Percentiles rank a stretch among this genome's conserved stretches.
Evolutionary conservation across 768 basidiomycete species (phyloP).

Genomic region (Lactarius sanguifluus): DNA sequence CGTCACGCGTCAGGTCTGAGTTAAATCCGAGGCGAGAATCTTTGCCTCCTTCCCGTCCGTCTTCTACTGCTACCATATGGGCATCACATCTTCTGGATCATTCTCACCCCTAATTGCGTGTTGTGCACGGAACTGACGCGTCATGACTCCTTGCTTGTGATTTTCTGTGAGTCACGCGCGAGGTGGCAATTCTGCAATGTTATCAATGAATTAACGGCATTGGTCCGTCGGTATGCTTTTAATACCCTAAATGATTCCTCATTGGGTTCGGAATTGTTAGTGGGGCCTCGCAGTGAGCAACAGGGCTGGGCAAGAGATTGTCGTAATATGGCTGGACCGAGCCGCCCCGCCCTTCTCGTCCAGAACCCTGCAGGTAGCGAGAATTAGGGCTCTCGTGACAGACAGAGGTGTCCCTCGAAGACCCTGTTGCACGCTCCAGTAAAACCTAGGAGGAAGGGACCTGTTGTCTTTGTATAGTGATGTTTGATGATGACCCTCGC

Average conservation of each 20-base stretch:
- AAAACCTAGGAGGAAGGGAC: background rate
- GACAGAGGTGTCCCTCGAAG: background rate
- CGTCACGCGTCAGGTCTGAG: background rate
- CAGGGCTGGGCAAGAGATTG: background rate
- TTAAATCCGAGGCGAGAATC: background rate
- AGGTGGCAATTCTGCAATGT: background rate
- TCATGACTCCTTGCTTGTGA: background rate
- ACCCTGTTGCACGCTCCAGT: background rate
- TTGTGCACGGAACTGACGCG: background rate
- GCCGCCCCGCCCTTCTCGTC: background rate
- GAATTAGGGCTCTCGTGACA: background rate
- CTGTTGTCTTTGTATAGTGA: background rate
- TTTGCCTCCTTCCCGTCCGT: background rate
- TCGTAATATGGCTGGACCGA: background rate
- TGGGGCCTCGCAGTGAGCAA: background rate
- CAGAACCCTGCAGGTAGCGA: background rate
- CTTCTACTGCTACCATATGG: constrained; percentile 2
- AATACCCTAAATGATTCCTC: background rate
- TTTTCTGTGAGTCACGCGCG: background rate
- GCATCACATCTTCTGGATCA: background rate
- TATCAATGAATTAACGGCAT: background rate
- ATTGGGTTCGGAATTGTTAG: background rate
- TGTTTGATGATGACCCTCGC: background rate
- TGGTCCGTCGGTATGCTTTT: background rate
- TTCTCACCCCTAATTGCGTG: background rate